phyloP scores from a whole-genome alignment of 257 asterid genomes.

The Nicotiana obtusifolia region DNA sequence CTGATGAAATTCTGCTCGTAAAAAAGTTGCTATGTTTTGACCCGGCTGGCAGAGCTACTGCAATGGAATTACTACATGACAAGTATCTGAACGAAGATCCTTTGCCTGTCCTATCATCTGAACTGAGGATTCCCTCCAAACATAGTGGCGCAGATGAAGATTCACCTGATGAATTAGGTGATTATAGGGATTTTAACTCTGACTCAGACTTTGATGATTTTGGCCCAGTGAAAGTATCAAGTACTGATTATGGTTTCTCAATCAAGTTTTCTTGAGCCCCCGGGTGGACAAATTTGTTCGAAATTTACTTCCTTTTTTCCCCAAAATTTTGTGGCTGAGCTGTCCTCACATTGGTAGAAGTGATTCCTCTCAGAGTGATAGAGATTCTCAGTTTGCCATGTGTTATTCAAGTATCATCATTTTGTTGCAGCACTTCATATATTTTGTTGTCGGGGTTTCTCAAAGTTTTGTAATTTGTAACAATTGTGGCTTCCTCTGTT shows the following conservation, averaged over 20 bases:
- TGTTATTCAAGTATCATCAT: not conserved
- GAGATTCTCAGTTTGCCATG: not conserved
- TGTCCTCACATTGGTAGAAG: not conserved
- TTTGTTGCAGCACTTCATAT: not conserved
- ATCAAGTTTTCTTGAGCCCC: constrained; percentile 48
- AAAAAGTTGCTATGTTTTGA: constrained; percentile 57
- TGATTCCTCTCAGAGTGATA: not conserved
- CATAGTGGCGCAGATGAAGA: constrained; percentile 46
- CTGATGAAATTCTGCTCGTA: constrained; percentile 57
- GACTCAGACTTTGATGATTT: constrained; percentile 77
- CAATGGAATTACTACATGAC: constrained; percentile 72
- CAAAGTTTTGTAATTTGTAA: not conserved
- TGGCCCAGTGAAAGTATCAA: constrained; percentile 41
- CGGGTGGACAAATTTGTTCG: too few species aligned
- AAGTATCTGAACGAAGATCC: constrained; percentile 86
- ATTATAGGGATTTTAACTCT: constrained; percentile 39
- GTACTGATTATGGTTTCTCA: constrained; percentile 55
- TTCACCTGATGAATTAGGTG: constrained; percentile 47
- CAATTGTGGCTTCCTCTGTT: not conserved
- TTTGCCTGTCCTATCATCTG: constrained; percentile 49
- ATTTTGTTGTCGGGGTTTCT: not conserved
- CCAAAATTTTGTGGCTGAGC: not conserved
- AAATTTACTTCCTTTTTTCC: not conserved
- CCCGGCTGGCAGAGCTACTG: constrained; percentile 70
- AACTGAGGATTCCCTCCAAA: constrained; percentile 67